Evolutionary conservation across 768 basidiomycete genomes (phyloP), one percentile per base, ranked within the genome.

Genomic region (Phlebiopsis gigantea): DNA sequence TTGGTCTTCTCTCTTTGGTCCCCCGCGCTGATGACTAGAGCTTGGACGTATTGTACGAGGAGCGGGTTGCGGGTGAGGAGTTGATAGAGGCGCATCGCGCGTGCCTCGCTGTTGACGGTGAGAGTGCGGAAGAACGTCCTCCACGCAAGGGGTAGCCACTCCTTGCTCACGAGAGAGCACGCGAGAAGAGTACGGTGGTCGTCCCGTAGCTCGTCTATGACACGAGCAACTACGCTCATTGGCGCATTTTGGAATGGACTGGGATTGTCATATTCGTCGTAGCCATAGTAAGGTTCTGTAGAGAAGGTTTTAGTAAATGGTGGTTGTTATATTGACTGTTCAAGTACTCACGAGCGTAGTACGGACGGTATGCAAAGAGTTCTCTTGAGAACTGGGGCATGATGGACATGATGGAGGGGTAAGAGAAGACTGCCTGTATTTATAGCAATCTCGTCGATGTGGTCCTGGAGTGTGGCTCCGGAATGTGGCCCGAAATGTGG

Each of bases 211-310:
- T 30, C 26, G 21, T 55, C 53, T 21, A 55, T 28, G 21, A 55
- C 31, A 15, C 42, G 19, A 3, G 17, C 53, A 15, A 55, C 43
- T 22, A 55, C n/a, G n/a, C n/a, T n/a, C n/a, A n/a, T n/a, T n/a
- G n/a, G n/a, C n/a, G n/a, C n/a, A n/a, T n/a, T n/a, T n/a, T n/a
- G n/a, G n/a, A 9, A 10, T 50, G 14, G 10, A n/a, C 12, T 8
- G 52, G 53, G 57, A 52, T 63, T 10, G 45, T 17, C 34, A 39
- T 39, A 39, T 39, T 17, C 17, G 17, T 8, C 34, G 17, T 8
- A 39, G 34, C 8, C 8, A 39, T 39, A 39, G 34, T 39, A 17
- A 39, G 8, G 34, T 9, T 8, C 34, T 9, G n/a, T n/a, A n/a
- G n/a, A n/a, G n/a, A n/a, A n/a, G n/a, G n/a, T n/a, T n/a, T n/a